Conservation (phyloP, 2,329 filamentous ascomycete species). For the Talaromyces amestolkiae region DNA sequence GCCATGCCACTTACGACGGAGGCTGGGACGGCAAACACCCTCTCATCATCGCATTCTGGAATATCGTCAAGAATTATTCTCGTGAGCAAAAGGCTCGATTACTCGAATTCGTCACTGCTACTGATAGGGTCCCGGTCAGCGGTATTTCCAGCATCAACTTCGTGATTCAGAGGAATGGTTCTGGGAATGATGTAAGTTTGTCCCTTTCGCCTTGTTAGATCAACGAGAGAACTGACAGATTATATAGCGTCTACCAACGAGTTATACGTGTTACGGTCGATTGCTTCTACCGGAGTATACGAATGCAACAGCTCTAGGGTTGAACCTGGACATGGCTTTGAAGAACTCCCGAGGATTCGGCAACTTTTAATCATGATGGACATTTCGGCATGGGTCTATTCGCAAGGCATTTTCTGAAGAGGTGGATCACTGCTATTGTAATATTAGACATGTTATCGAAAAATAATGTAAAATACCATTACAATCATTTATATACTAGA, state of each 20-base stretch:
- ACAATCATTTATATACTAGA: neutral
- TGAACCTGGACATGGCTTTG: constrained; percentile 79
- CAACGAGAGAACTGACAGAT: constrained; percentile 9
- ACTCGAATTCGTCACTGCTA: constrained; percentile 92
- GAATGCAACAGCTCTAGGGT: constrained; percentile 64
- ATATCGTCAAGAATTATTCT: constrained; percentile 63
- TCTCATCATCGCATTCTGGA: constrained; percentile 80
- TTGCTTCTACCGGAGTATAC: constrained; percentile 81
- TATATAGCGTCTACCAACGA: constrained; percentile 66
- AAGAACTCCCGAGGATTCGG: constrained; percentile 89
- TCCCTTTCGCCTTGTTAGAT: no score
- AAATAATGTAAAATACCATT: neutral
- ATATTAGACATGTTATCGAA: neutral
- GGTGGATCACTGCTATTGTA: neutral
- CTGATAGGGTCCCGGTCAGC: constrained; percentile 82
- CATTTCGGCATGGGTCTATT: neutral
- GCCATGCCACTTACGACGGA: constrained; percentile 70
- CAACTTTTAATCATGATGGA: constrained; percentile 55
- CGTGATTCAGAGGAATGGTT: constrained; percentile 73
- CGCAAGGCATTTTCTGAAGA: neutral
- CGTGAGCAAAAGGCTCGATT: constrained; percentile 70
- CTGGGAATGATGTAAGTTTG: constrained; percentile 51
- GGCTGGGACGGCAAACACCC: constrained; percentile 70
- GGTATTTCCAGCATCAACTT: constrained; percentile 81
- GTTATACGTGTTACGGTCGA: constrained; percentile 90